phyloP scores from a whole-genome alignment of 176 grass and related monocot species.

The Oryza australiensis region DNA sequence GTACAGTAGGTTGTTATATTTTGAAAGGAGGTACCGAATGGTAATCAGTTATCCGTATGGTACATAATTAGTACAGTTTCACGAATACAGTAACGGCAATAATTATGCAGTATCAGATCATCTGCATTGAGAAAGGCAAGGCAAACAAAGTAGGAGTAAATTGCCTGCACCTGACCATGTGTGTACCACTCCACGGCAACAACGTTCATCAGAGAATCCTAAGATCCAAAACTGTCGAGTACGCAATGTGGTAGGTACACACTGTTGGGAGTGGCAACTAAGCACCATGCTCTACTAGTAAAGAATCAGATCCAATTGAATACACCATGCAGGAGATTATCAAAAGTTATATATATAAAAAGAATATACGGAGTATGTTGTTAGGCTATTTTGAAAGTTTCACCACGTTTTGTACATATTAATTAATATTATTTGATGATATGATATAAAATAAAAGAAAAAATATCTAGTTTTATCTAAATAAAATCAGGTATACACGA shows the following conservation, averaged over 20 bases:
- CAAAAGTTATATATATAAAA: neutral
- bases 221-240: neutral
- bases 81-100: neutral
- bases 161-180: neutral
- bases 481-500: no score
- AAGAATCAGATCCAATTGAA: neutral
- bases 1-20: no score
- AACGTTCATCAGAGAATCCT: neutral
- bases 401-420: no score
- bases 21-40: no score
- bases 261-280: neutral
- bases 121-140: neutral
- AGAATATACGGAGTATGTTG: neutral
- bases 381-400: no score
- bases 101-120: neutral
- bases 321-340: neutral
- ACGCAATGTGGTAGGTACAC: neutral
- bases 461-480: no score
- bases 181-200: neutral
- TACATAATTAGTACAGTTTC: neutral
- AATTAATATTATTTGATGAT: no score
- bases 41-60: neutral
- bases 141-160: neutral
- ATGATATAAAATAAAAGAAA: no score
- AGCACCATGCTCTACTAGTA: neutral